A percentile compares a stretch with the other conserved stretches of the same genome.
These are phyloP conservation scores for Geotrichum klebahnii DNA, from an alignment of 1,139 yeast species.

Conservation along the genomic window DNA sequence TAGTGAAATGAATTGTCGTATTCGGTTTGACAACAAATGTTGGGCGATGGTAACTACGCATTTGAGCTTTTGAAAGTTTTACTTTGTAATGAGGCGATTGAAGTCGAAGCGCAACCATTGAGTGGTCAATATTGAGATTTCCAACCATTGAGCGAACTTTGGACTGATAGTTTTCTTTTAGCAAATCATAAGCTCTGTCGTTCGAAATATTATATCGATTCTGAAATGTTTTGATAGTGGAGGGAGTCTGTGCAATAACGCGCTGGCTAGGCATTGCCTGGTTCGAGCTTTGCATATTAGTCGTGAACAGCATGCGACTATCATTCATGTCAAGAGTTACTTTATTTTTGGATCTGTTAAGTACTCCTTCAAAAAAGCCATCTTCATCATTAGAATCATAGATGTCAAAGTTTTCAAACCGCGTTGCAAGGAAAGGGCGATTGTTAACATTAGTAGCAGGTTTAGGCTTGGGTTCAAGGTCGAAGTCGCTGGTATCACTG, in stretches of 20 bases:
- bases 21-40: slow-evolving; percentile 74
- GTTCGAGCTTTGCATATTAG: not conserved
- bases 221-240: slow-evolving; percentile 48
- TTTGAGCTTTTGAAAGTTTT: slow-evolving; percentile 59
- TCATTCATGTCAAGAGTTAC: slow-evolving; percentile 81
- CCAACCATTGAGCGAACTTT: slow-evolving; percentile 93
- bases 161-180: slow-evolving; percentile 82
- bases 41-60: slow-evolving; percentile 79
- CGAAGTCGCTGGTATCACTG: slow-evolving; percentile 22
- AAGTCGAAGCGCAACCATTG: slow-evolving; percentile 77
- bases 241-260: slow-evolving; percentile 42
- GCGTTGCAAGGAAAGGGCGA: slow-evolving; percentile 74
- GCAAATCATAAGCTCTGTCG: slow-evolving; percentile 76
- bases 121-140: slow-evolving; percentile 84
- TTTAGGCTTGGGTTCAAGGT: slow-evolving; percentile 7
- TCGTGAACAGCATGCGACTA: slow-evolving; percentile 63
- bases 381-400: slow-evolving; percentile 63
- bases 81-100: slow-evolving; percentile 93
- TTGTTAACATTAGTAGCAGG: slow-evolving; percentile 28
- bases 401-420: slow-evolving; percentile 56
- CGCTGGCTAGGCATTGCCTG: slow-evolving; percentile 38
- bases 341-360: slow-evolving; percentile 42
- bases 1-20: slow-evolving; percentile 68
- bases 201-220: slow-evolving; percentile 77
- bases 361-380: slow-evolving; percentile 69